Evolutionary conservation across 2,329 filamentous ascomycete genomes (phyloP).

Genomic region (Macroventuria anomochaeta): DNA sequence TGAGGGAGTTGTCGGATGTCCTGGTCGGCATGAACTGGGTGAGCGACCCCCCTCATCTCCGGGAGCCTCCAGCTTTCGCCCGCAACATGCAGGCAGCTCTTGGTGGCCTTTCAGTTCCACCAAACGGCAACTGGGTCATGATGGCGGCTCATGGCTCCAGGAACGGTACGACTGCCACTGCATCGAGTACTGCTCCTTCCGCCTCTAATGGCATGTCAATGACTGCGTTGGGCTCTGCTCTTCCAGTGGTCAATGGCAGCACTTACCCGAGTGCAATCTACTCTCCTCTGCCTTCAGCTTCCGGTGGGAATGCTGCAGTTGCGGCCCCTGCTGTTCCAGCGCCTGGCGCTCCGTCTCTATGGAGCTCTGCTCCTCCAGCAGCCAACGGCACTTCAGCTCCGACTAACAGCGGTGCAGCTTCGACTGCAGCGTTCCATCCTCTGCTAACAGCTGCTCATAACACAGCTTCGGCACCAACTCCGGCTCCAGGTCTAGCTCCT

Average conservation of each 20-base stretch:
- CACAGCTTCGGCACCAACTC: too few relatives aligned
- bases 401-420: too few relatives aligned
- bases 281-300: background rate
- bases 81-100: conserved; percentile 2
- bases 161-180: background rate
- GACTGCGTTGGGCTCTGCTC: background rate
- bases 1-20: background rate
- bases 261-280: background rate
- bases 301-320: too few relatives aligned
- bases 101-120: background rate
- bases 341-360: too few relatives aligned
- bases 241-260: background rate
- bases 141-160: background rate
- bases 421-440: background rate
- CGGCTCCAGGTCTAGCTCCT: background rate
- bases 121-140: background rate
- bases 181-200: background rate
- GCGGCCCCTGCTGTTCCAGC: too few relatives aligned
- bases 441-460: too few relatives aligned
- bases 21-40: background rate
- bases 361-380: too few relatives aligned
- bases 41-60: background rate
- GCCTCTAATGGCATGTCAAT: background rate
- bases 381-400: too few relatives aligned
- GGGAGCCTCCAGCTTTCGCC: background rate